phyloP scores from a whole-genome alignment of 805 yeast genomes.

The Metschnikowia arizonensis region DNA sequence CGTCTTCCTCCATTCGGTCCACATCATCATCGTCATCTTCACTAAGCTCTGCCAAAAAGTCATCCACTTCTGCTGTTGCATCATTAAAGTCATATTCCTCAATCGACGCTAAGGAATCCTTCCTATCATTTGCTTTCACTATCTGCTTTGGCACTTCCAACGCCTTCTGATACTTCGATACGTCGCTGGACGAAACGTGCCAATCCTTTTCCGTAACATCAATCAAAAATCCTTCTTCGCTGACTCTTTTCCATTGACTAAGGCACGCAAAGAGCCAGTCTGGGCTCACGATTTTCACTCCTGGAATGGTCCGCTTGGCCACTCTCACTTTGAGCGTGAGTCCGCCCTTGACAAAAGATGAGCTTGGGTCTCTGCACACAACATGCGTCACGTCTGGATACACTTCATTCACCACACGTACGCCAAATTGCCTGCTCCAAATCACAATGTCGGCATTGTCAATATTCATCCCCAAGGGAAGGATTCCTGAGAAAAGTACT shows the following conservation, averaged over 20 bases:
- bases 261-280: conserved; percentile 91
- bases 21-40: conserved; percentile 34
- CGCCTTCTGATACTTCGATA: conserved; percentile 38
- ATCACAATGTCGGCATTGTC: conserved; percentile 81
- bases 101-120: conserved; percentile 29
- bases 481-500: conserved; percentile 81
- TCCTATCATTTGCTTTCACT: conserved; percentile 9
- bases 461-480: conserved; percentile 74
- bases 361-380: conserved; percentile 68
- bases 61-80: conserved; percentile 44
- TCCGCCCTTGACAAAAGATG: conserved; percentile 26
- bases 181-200: conserved; percentile 43
- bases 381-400: conserved; percentile 77
- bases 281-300: conserved; percentile 76
- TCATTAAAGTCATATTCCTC: conserved; percentile 40
- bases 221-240: conserved; percentile 56
- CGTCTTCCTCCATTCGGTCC: conserved; percentile 28
- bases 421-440: conserved; percentile 93
- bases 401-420: conserved; percentile 69
- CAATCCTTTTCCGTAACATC: conserved; percentile 43
- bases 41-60: conserved; percentile 44
- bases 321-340: conserved; percentile 77
- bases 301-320: conserved; percentile 60
- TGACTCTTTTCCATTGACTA: conserved; percentile 68
- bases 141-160: conserved; percentile 22